phyloP scores from a whole-genome alignment of 1,284 basidiomycete genomes.

The Melampsora larici-populina region DNA sequence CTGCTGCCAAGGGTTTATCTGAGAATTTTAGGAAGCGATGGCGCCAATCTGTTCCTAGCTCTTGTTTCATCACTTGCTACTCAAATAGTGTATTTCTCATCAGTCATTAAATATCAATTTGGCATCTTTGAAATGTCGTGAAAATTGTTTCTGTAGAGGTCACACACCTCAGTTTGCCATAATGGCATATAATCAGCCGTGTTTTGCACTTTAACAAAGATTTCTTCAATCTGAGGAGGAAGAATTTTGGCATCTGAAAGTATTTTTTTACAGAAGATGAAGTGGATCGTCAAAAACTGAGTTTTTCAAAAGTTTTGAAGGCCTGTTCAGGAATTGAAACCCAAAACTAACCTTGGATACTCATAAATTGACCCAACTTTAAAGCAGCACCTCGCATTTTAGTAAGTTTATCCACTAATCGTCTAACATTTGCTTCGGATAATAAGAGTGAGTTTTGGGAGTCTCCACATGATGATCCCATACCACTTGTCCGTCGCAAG shows the following conservation, averaged over 20 bases:
- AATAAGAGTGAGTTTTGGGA: conserved; percentile 59
- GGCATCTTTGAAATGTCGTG: background rate
- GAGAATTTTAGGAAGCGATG: conserved; percentile 72
- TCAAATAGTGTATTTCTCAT: background rate
- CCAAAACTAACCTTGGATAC: conserved; percentile 69
- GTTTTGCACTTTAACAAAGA: conserved; percentile 87
- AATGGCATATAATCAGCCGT: conserved; percentile 98
- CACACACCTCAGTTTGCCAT: conserved; percentile 75
- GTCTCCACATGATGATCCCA: background rate
- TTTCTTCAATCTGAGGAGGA: conserved; percentile 80
- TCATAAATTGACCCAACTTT: conserved; percentile 95
- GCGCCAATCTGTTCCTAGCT: conserved; percentile 75
- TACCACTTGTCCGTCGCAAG: conserved; percentile 53
- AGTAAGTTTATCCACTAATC: conserved; percentile 85
- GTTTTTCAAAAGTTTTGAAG: background rate
- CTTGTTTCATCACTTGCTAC: conserved; percentile 68
- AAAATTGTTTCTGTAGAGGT: background rate
- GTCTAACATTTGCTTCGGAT: conserved; percentile 81
- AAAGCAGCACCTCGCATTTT: conserved; percentile 94
- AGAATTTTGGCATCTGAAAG: conserved; percentile 68
- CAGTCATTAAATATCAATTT: background rate
- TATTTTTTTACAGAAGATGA: background rate
- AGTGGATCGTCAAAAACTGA: background rate
- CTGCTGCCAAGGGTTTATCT: conserved; percentile 86
- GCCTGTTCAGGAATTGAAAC: background rate